Evolutionary conservation across 768 basidiomycete species (phyloP).

Genomic region (Pholiota molesta): DNA sequence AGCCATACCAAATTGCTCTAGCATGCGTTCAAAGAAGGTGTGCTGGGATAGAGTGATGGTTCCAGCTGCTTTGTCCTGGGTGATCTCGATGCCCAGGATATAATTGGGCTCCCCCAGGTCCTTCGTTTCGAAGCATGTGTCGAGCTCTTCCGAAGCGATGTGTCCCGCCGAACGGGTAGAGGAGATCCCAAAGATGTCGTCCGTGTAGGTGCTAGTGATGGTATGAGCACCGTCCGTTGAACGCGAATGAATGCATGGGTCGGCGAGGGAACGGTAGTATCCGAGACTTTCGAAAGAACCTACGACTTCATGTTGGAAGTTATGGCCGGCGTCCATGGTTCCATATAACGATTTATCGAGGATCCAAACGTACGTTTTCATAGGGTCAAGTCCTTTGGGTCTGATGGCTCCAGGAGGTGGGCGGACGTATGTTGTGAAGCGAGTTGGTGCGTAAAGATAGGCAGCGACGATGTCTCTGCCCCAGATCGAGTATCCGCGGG

Average conservation of each 20-base stretch:
- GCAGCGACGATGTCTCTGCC: slow-evolving; percentile 36
- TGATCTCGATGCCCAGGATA: slow-evolving; percentile 15
- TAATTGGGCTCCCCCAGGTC: slow-evolving; percentile 5
- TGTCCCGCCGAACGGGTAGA: slow-evolving; percentile 7
- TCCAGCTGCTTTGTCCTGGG: slow-evolving; percentile 4
- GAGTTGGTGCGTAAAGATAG: slow-evolving; percentile 34
- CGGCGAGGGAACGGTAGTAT: background rate
- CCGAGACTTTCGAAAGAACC: background rate
- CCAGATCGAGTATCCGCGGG: slow-evolving; percentile 29
- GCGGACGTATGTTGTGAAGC: slow-evolving; percentile 14
- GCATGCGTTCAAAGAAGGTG: slow-evolving; percentile 9
- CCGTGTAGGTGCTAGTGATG: slow-evolving; percentile 20
- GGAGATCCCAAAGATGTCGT: slow-evolving; percentile 18
- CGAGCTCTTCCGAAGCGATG: slow-evolving; percentile 15
- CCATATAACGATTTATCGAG: slow-evolving; percentile 26
- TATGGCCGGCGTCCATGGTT: slow-evolving; percentile 21
- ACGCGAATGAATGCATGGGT: slow-evolving; percentile 2
- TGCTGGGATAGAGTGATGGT: slow-evolving; percentile 7
- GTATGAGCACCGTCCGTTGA: slow-evolving; percentile 8
- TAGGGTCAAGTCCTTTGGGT: background rate
- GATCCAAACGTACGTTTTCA: slow-evolving; percentile 19
- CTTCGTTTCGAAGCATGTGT: slow-evolving; percentile 9
- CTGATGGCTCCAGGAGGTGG: background rate
- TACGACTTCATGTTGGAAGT: too few species aligned
- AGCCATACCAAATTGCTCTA: slow-evolving; percentile 14